Conservation (phyloP, 2,329 filamentous ascomycete species). For the Xylariaceae sp. region DNA sequence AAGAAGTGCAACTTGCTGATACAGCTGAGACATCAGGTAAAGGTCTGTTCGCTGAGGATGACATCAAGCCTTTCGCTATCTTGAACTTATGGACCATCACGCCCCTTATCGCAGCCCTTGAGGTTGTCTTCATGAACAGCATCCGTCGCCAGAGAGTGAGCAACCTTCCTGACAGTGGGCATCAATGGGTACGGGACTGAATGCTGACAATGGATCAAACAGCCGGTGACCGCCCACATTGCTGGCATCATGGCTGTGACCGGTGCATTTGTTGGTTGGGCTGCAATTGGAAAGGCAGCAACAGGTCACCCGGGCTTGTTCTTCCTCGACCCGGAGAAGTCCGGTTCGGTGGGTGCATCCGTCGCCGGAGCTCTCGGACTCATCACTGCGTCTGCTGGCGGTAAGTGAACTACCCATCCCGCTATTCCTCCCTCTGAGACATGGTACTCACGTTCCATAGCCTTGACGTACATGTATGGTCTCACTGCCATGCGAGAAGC, state of each 20-base stretch:
- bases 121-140: constrained; percentile 49
- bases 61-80: constrained; percentile 44
- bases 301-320: constrained; percentile 47
- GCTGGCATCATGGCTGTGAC: constrained; percentile 39
- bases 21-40: constrained; percentile 34
- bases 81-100: constrained; percentile 44
- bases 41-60: constrained; percentile 45
- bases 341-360: constrained; percentile 39
- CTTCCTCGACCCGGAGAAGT: constrained; percentile 46
- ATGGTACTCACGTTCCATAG: constrained; percentile 26
- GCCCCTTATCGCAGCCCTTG: constrained; percentile 40
- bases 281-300: constrained; percentile 41
- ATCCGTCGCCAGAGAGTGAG: constrained; percentile 48
- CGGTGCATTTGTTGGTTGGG: constrained; percentile 47
- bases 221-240: constrained; percentile 45
- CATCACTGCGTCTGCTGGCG: constrained; percentile 38
- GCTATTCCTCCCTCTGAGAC: neutral
- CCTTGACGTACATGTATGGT: constrained; percentile 47
- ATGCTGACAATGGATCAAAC: constrained; percentile 2
- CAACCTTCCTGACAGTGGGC: constrained; percentile 1
- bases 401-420: constrained; percentile 34
- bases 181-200: neutral
- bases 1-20: neutral
- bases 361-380: constrained; percentile 43
- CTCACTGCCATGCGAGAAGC: constrained; percentile 47